phyloP scores from a whole-genome alignment of 2,329 filamentous ascomycete species.

The Fusarium globosum region DNA sequence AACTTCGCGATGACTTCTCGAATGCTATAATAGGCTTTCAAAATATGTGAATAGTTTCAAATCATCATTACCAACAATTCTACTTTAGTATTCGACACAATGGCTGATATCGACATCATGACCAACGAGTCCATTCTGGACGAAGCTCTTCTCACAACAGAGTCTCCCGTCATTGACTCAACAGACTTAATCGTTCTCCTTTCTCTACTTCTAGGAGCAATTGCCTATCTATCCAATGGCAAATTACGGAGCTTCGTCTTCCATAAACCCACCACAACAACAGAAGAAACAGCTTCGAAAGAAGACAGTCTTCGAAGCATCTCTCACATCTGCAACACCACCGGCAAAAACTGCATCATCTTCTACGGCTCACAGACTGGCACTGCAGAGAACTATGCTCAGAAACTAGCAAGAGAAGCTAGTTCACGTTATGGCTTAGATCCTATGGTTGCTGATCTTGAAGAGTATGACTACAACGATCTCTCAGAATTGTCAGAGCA shows the following conservation, averaged over 20 bases:
- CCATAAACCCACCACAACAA: fast-evolving
- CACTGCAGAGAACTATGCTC: constrained; percentile 1
- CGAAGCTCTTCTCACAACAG: background rate
- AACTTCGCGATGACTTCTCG: background rate
- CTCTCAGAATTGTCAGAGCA: background rate
- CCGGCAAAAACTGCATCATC: background rate
- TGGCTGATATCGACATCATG: background rate
- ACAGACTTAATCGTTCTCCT: background rate
- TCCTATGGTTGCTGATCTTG: constrained; percentile 3
- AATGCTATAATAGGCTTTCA: background rate
- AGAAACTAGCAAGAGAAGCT: background rate
- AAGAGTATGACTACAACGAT: background rate
- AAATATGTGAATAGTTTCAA: fast-evolving
- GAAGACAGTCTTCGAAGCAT: constrained; percentile 3
- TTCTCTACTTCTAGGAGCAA: background rate
- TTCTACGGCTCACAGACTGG: background rate
- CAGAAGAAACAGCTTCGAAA: background rate
- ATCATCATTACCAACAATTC: background rate
- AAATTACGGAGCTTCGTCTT: background rate
- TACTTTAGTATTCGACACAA: background rate
- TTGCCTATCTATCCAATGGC: fast-evolving
- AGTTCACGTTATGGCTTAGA: background rate
- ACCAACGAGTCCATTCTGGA: background rate
- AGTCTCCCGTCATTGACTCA: background rate
- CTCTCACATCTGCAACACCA: constrained; percentile 1